A percentile compares a stretch with the other conserved stretches of the same genome.
Conservation (phyloP, 345 rosid genomes). For the Eucalyptus sp. region DNA sequence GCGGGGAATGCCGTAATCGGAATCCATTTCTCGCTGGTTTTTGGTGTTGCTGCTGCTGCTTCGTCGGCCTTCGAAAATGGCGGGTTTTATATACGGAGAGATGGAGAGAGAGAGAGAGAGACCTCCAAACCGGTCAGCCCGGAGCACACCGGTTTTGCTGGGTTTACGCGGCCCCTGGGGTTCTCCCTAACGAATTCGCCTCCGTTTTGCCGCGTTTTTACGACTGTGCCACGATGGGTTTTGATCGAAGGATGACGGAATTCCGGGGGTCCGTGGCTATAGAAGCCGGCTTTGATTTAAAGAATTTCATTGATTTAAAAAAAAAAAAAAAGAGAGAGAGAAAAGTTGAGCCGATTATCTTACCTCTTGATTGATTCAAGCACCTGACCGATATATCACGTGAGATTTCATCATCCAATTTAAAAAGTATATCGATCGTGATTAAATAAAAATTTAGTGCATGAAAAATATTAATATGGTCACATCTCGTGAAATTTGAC, state of each 20-base stretch:
- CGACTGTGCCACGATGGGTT: not conserved
- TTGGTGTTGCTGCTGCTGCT: not conserved
- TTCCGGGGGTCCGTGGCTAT: not conserved
- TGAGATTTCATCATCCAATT: not conserved
- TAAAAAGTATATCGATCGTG: fast-evolving
- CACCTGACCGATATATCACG: not conserved
- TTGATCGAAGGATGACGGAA: not conserved
- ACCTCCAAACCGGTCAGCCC: not conserved
- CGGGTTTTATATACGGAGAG: not conserved
- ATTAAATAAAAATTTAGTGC: not conserved
- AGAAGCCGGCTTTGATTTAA: not conserved
- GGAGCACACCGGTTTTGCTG: not conserved
- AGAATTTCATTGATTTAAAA: not conserved
- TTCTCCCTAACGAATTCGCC: not conserved
- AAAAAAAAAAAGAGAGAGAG: not conserved
- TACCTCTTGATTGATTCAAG: not conserved
- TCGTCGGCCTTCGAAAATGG: not conserved
- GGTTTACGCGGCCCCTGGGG: not conserved
- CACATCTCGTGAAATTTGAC: not conserved
- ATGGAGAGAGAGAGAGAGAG: not conserved
- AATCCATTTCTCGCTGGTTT: conserved; percentile 43
- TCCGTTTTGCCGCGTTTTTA: not conserved
- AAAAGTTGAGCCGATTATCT: not conserved
- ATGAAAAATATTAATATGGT: no score
- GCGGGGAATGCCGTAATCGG: conserved; percentile 90